These are phyloP conservation scores for Pyrenophora graminea DNA, from an alignment of 2,329 filamentous ascomycete genomes.

Conservation along the genomic window DNA sequence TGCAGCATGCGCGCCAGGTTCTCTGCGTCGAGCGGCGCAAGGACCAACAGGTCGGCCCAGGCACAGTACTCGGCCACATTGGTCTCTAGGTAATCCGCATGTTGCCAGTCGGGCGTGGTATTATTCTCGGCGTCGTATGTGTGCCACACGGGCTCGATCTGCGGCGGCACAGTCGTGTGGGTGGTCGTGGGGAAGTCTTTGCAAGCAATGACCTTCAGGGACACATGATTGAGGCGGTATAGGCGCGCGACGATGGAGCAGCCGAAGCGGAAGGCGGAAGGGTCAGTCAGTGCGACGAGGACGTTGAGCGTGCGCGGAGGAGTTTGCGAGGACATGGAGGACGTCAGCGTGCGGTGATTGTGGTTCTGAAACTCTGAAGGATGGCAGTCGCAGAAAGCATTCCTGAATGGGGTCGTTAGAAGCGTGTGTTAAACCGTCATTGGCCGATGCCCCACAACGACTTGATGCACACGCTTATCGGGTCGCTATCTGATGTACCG, in stretches of 20 bases:
- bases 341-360: conserved; percentile 8
- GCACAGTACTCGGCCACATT: conserved; percentile 72
- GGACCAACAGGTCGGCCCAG: conserved; percentile 85
- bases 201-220: conserved; percentile 39
- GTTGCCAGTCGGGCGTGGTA: conserved; percentile 28
- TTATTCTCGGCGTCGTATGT: conserved; percentile 30
- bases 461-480: neutral
- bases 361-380: conserved; percentile 4
- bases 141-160: conserved; percentile 39
- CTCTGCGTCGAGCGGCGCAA: conserved; percentile 83
- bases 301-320: conserved; percentile 49
- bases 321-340: conserved; percentile 27
- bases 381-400: conserved; percentile 5
- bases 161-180: conserved; percentile 26
- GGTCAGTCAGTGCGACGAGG: conserved; percentile 68
- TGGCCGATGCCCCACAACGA: conserved; percentile 21
- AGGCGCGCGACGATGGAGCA: conserved; percentile 69
- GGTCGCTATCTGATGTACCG: neutral
- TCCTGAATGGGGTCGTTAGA: neutral
- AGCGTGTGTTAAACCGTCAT: conserved; percentile 25
- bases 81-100: conserved; percentile 47
- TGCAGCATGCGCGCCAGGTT: conserved; percentile 85
- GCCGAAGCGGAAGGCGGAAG: conserved; percentile 67
- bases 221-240: conserved; percentile 70
- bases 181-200: conserved; percentile 30